Base-by-base conservation (phyloP, 169 alveolate genomes). In the Eimeria acervulina region DNA sequence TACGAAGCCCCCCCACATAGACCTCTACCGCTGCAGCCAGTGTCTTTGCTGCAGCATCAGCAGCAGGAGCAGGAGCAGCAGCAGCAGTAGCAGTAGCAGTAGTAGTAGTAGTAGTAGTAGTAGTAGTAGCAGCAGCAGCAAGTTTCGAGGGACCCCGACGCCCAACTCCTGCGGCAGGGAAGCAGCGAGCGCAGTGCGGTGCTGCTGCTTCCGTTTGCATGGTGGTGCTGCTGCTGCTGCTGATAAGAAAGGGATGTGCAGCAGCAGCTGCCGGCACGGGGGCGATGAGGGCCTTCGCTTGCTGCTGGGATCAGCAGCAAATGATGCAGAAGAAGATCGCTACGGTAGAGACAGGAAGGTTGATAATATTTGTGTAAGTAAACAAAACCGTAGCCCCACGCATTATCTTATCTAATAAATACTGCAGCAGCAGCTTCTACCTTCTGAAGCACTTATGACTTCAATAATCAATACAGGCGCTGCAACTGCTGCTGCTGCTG, bases 21-120 rank as follows among this genome's bases (percentile, higher is more conserved):
- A 44, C 10, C 42, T 28, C 59, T 63, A 61, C n/a, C 13, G 52
- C 19, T 85, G 81, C 81, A 63, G 93, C 36, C 81, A 61, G 28
- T 83, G 91, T 66, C 74, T 44, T 44, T 83, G 91, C 74, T 83
- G 91, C 91, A 51, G 68, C 91, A 21, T 6, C 68, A 83, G 91
- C 91, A n/a, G 47, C 44, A 44, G 42, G 74, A 52, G 15, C 90
- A 81, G 70, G 21, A 52, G 74, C 38, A n/a, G 17, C 26, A n/a
- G 70, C 72, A 51, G 68, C 26, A 21, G 51, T 21, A 36, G 47
- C 26, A 36, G 70, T n/a, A 51, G 90, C 90, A 81, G 66, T 44
- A 47, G 38, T 72, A 51, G 70, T 28, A 19, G 72, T 28, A n/a
- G 31, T 44, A 6, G 51, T 63, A n/a, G 72, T 19, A 81, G 90